phyloP scores from a whole-genome alignment of 805 yeast species.

The Teunomyces stri region DNA sequence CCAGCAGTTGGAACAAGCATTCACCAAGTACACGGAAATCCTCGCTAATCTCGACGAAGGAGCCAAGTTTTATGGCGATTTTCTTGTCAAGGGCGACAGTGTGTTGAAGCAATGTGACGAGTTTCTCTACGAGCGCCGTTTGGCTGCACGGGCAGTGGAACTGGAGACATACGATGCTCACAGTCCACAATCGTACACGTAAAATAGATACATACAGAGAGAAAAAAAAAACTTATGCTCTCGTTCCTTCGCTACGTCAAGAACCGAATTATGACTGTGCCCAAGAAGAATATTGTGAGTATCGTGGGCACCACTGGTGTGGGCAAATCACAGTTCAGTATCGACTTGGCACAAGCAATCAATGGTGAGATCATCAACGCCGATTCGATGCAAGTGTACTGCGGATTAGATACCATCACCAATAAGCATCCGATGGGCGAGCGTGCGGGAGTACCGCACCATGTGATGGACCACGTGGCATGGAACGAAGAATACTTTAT shows the following conservation, averaged over 20 bases:
- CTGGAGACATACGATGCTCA: slow-evolving; percentile 3
- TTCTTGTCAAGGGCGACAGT: slow-evolving; percentile 44
- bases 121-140: slow-evolving; percentile 49
- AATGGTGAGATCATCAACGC: slow-evolving; percentile 93
- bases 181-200: slow-evolving; percentile 4
- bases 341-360: slow-evolving; percentile 71
- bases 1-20: slow-evolving; percentile 50
- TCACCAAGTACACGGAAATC: slow-evolving; percentile 53
- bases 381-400: slow-evolving; percentile 95
- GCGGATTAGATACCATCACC: slow-evolving; percentile 69
- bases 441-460: slow-evolving; percentile 74
- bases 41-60: slow-evolving; percentile 66
- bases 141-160: slow-evolving; percentile 54
- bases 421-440: slow-evolving; percentile 88
- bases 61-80: slow-evolving; percentile 62
- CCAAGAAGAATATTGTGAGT: slow-evolving; percentile 48
- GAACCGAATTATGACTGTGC: slow-evolving; percentile 28
- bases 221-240: not conserved
- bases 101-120: slow-evolving; percentile 50
- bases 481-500: slow-evolving; percentile 84
- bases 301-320: slow-evolving; percentile 95
- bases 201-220: too few relatives aligned
- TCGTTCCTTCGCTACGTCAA: slow-evolving; percentile 13
- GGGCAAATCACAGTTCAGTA: slow-evolving; percentile 80
- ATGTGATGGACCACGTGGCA: slow-evolving; percentile 77